Evolutionary conservation across 352 stramenopile species (phyloP), one percentile per base, ranked within the genome.

Genomic region (Pythium folliculosum): DNA sequence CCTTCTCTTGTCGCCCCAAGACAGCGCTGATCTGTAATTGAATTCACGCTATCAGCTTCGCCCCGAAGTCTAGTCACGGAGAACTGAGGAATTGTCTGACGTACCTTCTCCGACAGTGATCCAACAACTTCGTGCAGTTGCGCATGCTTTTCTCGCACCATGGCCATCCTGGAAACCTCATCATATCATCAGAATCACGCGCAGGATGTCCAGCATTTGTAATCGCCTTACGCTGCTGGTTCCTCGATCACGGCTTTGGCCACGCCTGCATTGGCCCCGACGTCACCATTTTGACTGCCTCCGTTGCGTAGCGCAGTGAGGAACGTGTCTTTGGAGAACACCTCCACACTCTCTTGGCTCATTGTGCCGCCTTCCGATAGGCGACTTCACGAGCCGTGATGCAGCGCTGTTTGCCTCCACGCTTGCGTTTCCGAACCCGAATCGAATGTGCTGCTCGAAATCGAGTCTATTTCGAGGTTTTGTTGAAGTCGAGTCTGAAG

Each of bases 1-100:
- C 93, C 22, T 92, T 91, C 68, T 98, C 93, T 60, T 98, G 93
- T 50, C 94, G 81, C 12, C 88, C 87, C 3, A 98, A 75, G 35
- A 98, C 90, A 10, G 84, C 83, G 21, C 86, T 96, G 53, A 97
- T 95, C 80, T 85, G 40, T 50, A 17, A 19, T 23, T 16, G 53
- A 16, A n/a, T 52, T 19, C 25, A 49, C 53, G 4, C 2, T 50
- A 22, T 49, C 19, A 37, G 23, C 37, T 6, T 37, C 35, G 3
- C 8, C 9, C 13, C 19, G 12, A 52, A 52, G 1, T n/a, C 17
- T 32, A 32, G 27, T 5, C 27, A 32, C 5, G 27, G 27, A 32
- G 5, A 25, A 51, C 45, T 23, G 25, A 56, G 27, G 25, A 23
- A 27, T 12, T 12, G 5, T 40, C 5, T 21, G 2, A 30, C 22